Evolutionary conservation across 208 protist species (phyloP).

Genomic region (Leishmania arabica): DNA sequence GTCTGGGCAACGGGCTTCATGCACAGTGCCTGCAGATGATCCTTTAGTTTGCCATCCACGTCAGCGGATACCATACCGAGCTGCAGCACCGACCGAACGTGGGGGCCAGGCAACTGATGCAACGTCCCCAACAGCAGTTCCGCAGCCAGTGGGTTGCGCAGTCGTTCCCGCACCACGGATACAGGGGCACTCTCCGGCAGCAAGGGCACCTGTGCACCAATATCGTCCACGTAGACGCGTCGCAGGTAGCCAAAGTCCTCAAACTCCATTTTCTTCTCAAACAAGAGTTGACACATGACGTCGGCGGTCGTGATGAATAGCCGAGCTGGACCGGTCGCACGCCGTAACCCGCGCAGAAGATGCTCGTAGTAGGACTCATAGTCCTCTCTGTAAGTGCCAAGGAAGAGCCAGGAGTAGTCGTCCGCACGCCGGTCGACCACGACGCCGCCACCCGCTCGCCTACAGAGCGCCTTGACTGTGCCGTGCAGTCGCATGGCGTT

Average conservation of each 20-base stretch:
- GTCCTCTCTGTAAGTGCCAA: slow-evolving; percentile 58
- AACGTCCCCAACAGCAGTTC: slow-evolving; percentile 82
- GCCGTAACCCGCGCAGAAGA: slow-evolving; percentile 42
- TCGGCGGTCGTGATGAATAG: slow-evolving; percentile 85
- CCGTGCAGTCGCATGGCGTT: slow-evolving; percentile 68
- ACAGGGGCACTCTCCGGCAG: slow-evolving; percentile 50
- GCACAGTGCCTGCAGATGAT: slow-evolving; percentile 80
- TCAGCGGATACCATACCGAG: slow-evolving; percentile 81
- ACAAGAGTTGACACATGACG: slow-evolving; percentile 78
- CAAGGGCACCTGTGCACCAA: slow-evolving; percentile 72
- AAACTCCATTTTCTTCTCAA: slow-evolving; percentile 89
- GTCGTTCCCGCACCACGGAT: slow-evolving; percentile 50
- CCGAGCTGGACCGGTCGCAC: slow-evolving; percentile 44
- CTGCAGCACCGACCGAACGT: slow-evolving; percentile 85
- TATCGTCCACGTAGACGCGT: slow-evolving; percentile 84
- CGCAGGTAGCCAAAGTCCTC: slow-evolving; percentile 82
- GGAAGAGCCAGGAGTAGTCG: slow-evolving; percentile 74
- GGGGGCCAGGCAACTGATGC: slow-evolving; percentile 81
- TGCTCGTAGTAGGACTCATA: slow-evolving; percentile 54
- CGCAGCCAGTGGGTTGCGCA: slow-evolving; percentile 74
- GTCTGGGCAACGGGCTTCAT: slow-evolving; percentile 75
- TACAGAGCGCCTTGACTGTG: slow-evolving; percentile 51
- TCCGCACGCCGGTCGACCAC: slow-evolving; percentile 60
- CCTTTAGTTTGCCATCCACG: slow-evolving; percentile 59
- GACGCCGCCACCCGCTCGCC: slow-evolving; percentile 41